A percentile compares a stretch with the other conserved stretches of the same genome.
phyloP scores from a whole-genome alignment of 2,329 filamentous ascomycete genomes.

The Pseudofabraea citricarpa region DNA sequence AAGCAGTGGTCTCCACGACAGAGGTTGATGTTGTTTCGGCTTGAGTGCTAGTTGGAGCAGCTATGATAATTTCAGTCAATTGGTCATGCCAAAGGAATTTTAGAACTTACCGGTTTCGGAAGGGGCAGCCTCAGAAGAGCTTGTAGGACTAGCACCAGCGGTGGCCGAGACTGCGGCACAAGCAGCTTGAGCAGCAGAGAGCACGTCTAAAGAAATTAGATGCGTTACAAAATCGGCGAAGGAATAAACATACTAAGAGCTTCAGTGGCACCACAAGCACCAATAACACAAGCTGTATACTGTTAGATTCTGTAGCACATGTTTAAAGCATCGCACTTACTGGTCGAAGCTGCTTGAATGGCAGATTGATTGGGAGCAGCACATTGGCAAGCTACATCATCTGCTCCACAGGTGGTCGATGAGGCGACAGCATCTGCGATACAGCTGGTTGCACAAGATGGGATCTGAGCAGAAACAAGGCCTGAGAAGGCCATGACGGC shows the following conservation, averaged over 20 bases:
- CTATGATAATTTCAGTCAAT: neutral
- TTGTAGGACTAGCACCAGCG: neutral
- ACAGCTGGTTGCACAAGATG: slow-evolving; percentile 16
- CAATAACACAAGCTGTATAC: slow-evolving; percentile 15
- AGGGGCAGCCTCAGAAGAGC: neutral
- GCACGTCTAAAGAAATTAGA: neutral
- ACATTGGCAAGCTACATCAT: slow-evolving; percentile 19
- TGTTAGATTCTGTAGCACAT: too few relatives aligned
- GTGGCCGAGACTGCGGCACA: neutral
- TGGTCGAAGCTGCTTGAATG: slow-evolving; percentile 14
- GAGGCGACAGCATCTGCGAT: slow-evolving; percentile 14
- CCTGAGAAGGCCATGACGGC: slow-evolving; percentile 12
- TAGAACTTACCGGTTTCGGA: neutral
- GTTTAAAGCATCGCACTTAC: too few relatives aligned
- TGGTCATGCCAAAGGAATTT: neutral
- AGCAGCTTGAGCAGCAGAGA: neutral
- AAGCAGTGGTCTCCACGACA: neutral
- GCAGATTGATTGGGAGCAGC: slow-evolving; percentile 8
- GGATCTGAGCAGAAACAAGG: slow-evolving; percentile 12
- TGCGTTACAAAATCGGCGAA: neutral
- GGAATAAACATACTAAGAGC: slow-evolving; percentile 11
- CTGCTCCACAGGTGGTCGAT: slow-evolving; percentile 13
- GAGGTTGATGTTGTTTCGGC: neutral
- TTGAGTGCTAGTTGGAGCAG: too few relatives aligned
- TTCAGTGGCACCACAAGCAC: slow-evolving; percentile 10